Base-by-base conservation (phyloP, 2,329 filamentous ascomycete species). In the Zasmidium citrigriseum region DNA sequence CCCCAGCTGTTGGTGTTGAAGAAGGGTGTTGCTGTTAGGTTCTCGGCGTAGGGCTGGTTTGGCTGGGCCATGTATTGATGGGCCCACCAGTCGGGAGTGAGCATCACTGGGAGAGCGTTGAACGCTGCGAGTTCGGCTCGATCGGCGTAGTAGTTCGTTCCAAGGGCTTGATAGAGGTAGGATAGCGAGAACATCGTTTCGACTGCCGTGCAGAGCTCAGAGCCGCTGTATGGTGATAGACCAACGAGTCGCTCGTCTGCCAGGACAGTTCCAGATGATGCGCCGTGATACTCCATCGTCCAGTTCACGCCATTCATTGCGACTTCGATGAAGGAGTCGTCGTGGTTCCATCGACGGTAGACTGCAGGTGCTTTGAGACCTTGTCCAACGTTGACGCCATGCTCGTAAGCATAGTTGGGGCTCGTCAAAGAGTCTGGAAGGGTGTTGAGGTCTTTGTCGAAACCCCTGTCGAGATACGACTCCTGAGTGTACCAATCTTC, bases 41-140 rank as follows among this genome's bases (percentile, higher is more conserved):
- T 74, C 49, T 76, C 70, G 7, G 79, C 75, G 66, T 77, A 78
- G 2, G 82, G 81, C 63, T 84, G 81, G 61, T 85, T 86, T 0
- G 78, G 77, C 63, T 83, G 76, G 2, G 76, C 72, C 55, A 85
- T 76, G 61, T 86, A 86, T 66, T 85, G 81, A 64, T 81, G 82
- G 22, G 76, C 76, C 83, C 83, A 86, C 76, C 80, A 83, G 62
- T 84, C 78, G 1, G 77, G 75, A 18, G 78, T 79, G 24, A 84
- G 66, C 61, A 78, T 78, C 2, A 75, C 80, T 0, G 83, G 82
- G 2, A 85, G 68, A 1, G 82, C 80, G 61, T 85, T 86, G 73
- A 83, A 85, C 3, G 82, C 80, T 7, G 79, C 75, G 10, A 76
- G 68, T 62, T 86, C 83, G 7, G 76, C 75, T n/a, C 75, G 71